phyloP scores from a whole-genome alignment of 2,329 filamentous ascomycete genomes.

The Albifimbria verrucaria region DNA sequence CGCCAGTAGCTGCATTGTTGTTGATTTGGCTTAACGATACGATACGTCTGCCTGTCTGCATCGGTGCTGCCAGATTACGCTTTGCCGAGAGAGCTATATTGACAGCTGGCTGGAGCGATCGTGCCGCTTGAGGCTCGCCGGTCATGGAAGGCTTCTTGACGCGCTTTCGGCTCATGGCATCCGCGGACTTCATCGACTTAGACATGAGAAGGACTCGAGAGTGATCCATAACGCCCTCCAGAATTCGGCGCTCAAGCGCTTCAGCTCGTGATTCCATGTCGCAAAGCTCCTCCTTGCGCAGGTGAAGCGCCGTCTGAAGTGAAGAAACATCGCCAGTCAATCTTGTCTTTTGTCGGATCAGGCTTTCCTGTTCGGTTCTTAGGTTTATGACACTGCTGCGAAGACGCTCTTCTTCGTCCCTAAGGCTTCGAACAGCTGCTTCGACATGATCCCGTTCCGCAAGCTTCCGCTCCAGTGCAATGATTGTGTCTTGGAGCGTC shows the following conservation, averaged over 20 bases:
- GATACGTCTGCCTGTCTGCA: constrained; percentile 66
- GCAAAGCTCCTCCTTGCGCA: constrained; percentile 86
- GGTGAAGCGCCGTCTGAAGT: constrained; percentile 82
- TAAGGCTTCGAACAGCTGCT: constrained; percentile 48
- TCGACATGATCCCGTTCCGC: constrained; percentile 63
- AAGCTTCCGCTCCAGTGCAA: constrained; percentile 75
- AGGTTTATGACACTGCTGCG: constrained; percentile 55
- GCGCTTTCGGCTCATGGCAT: constrained; percentile 59
- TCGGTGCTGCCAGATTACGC: constrained; percentile 43
- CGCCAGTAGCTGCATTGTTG: constrained; percentile 63
- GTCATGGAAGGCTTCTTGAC: constrained; percentile 35
- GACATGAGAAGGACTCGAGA: constrained; percentile 84
- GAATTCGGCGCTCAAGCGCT: constrained; percentile 82
- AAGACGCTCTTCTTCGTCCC: constrained; percentile 51
- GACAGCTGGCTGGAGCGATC: constrained; percentile 34
- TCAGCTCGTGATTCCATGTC: constrained; percentile 90
- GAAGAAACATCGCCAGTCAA: constrained; percentile 84
- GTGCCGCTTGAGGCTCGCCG: constrained; percentile 19
- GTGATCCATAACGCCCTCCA: constrained; percentile 95
- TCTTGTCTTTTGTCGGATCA: constrained; percentile 74
- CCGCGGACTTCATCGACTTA: constrained; percentile 53
- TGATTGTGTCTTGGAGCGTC: constrained; percentile 73
- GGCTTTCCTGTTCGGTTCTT: constrained; percentile 67
- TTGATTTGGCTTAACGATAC: constrained; percentile 88
- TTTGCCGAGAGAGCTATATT: constrained; percentile 53